Conservation (phyloP, 2,329 filamentous ascomycete species). For the Corniculantispora saksenae region DNA sequence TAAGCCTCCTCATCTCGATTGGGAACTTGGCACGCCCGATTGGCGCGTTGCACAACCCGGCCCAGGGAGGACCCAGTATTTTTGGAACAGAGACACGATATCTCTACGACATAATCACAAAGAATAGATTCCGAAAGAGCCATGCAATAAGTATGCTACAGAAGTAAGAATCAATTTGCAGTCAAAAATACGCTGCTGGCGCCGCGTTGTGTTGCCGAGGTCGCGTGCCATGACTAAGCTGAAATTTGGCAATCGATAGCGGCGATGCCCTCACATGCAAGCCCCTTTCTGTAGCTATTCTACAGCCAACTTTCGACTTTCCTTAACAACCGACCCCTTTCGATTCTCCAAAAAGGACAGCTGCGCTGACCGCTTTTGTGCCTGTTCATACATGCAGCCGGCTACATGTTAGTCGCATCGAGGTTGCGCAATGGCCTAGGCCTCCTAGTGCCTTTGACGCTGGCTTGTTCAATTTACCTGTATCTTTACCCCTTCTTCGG, state of each 20-base stretch:
- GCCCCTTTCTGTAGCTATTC: constrained; percentile 1
- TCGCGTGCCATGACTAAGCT: constrained; percentile 17
- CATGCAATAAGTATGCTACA: not conserved
- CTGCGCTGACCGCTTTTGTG: constrained; percentile 12
- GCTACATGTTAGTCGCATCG: constrained; percentile 55
- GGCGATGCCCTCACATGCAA: constrained; percentile 20
- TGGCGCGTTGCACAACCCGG: not conserved
- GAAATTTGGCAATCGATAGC: constrained; percentile 17
- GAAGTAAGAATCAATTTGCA: not conserved
- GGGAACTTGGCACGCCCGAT: not conserved
- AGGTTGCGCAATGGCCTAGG: constrained; percentile 59
- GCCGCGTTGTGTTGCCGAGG: not conserved
- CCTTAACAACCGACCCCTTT: constrained; percentile 2
- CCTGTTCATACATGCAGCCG: constrained; percentile 34
- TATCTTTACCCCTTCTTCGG: constrained; percentile 85
- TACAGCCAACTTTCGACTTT: constrained; percentile 8
- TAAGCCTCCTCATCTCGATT: not conserved
- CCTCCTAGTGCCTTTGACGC: constrained; percentile 60
- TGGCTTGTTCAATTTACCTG: constrained; percentile 73
- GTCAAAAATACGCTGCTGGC: not conserved
- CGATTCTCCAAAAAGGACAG: constrained; percentile 10
- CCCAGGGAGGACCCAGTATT: not conserved
- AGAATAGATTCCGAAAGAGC: not conserved
- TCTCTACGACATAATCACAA: not conserved
- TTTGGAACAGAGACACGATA: constrained; percentile 4